Conservation (phyloP, 805 yeast genomes). For the Spathaspora arborariae region DNA sequence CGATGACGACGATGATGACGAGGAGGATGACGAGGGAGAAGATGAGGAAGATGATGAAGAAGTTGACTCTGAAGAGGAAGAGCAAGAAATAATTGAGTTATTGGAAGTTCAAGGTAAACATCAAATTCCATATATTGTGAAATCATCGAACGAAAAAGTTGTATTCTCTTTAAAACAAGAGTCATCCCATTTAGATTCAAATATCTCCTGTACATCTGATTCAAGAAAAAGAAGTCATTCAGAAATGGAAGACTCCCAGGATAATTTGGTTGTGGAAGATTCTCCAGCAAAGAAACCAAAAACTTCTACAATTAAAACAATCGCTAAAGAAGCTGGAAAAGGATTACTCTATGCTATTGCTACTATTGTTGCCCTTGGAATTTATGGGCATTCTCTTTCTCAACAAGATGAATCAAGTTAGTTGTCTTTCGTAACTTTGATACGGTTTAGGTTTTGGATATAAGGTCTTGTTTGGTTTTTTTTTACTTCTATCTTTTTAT, state of each 20-base stretch:
- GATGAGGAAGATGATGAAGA: constrained; percentile 6
- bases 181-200: not conserved
- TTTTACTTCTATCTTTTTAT: not conserved
- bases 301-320: constrained; percentile 8
- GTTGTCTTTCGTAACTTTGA: not conserved
- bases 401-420: not conserved
- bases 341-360: constrained; percentile 29
- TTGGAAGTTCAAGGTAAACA: too few relatives aligned
- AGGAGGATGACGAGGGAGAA: constrained; percentile 8
- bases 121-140: too few relatives aligned
- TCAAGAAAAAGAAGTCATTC: constrained; percentile 1
- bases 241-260: not conserved
- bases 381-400: constrained; percentile 22
- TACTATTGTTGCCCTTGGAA: constrained; percentile 33
- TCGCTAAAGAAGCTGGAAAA: constrained; percentile 29
- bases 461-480: not conserved
- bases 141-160: not conserved
- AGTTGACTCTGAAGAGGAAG: not conserved
- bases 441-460: not conserved
- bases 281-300: constrained; percentile 8
- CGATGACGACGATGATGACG: constrained; percentile 2
- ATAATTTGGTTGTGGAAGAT: not conserved
- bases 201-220: not conserved
- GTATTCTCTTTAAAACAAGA: not conserved
- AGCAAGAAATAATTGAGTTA: too few relatives aligned